Evolutionary conservation across 805 yeast genomes (phyloP), one percentile per base, ranked within the genome.

Genomic region (Cyberlindnera mrakii): DNA sequence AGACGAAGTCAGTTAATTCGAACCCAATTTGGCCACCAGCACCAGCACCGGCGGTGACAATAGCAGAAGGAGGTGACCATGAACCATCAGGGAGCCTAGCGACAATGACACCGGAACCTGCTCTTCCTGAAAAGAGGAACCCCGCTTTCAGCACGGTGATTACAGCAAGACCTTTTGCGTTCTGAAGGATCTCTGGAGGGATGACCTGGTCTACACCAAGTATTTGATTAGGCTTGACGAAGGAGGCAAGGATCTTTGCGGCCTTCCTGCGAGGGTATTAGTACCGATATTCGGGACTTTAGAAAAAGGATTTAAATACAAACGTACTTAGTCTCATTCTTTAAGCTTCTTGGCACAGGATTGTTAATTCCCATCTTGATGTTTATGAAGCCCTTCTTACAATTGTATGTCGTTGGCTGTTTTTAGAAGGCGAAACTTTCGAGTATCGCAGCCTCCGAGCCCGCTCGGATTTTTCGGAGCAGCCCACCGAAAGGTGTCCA

Each of bases 11-110:
- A 2, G 99, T 91, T 57, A 91, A 70, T 62, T 91, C 99, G 8
- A 96, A 90, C 34, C 99, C 99, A 51, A 93, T 78, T 68, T 89
- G 95, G 35, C 99, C 99, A 46, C 99, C 99, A 6, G 93, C 97
- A 58, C 99, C 98, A 4, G 97, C 98, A 55, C 98, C 99, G 3
- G 96, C 98, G 18, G 97, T 86, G 41, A 80, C 82, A 51, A 93
- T 83, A 9, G 97, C 99, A 3, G 95, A 82, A 1, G 99, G 99
- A 3, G 97, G 95, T 13, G 97, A 89, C 99, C 99, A 91, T 0
- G 85, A 66, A 1, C 97, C 98, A 64, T 93, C 98, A 2, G 95
- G 95, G 39, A 93, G 72, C 46, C 97, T 71, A 5, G 97, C 96
- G 20, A 91, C 95, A 48, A 91, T 85, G 30, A 91, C 86, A 50